Conservation (phyloP, 768 basidiomycete species). For the Chalciporus chontae region DNA sequence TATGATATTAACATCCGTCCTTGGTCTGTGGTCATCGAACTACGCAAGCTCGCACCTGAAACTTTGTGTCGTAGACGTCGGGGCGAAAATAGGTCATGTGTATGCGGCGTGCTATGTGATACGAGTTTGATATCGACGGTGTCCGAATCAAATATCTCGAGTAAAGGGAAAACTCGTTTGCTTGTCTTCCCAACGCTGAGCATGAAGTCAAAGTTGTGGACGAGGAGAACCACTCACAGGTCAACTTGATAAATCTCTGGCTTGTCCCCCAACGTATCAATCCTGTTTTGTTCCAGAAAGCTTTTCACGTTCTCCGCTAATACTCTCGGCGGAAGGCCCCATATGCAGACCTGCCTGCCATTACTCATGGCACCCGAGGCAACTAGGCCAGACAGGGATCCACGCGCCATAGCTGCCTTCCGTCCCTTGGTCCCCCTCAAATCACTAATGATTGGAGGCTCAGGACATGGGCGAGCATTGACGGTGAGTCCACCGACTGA, state of each 20-base stretch:
- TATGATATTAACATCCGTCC: constrained; percentile 8
- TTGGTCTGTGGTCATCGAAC: constrained; percentile 38
- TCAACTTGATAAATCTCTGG: constrained; percentile 49
- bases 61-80: constrained; percentile 35
- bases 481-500: constrained; percentile 45
- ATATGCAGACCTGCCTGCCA: constrained; percentile 55
- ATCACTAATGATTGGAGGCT: constrained; percentile 22
- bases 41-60: constrained; percentile 45
- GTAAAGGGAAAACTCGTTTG: constrained; percentile 39
- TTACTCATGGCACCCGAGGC: constrained; percentile 50
- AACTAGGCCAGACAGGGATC: constrained; percentile 38
- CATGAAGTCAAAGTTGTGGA: background rate
- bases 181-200: constrained; percentile 28
- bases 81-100: constrained; percentile 54
- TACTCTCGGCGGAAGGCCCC: constrained; percentile 56
- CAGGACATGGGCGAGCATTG: constrained; percentile 29
- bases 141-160: constrained; percentile 57
- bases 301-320: constrained; percentile 33
- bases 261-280: constrained; percentile 39
- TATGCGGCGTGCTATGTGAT: constrained; percentile 57
- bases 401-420: constrained; percentile 35
- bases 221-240: constrained; percentile 36
- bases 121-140: constrained; percentile 59
- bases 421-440: constrained; percentile 41
- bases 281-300: constrained; percentile 42